phyloP scores from a whole-genome alignment of 2,329 filamentous ascomycete species.

The Pseudogymnoascus sp. region DNA sequence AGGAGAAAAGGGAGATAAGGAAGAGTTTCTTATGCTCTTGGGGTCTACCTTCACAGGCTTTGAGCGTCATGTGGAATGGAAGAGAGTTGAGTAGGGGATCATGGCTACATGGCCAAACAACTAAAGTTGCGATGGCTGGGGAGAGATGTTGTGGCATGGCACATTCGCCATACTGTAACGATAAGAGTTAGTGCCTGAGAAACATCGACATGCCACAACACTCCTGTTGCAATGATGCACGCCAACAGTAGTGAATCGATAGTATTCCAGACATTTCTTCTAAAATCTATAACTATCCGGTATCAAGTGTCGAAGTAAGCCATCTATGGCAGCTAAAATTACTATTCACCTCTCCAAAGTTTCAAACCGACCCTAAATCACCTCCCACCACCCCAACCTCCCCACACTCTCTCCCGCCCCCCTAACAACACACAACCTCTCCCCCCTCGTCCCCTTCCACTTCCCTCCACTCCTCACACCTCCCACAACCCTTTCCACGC shows the following conservation, averaged over 20 bases:
- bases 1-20: conserved; percentile 18
- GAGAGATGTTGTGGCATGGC: background rate
- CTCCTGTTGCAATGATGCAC: background rate
- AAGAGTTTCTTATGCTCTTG: conserved; percentile 25
- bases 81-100: background rate
- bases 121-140: background rate
- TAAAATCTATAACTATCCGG: background rate
- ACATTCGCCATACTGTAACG: background rate
- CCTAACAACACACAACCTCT: conserved; percentile 66
- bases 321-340: background rate
- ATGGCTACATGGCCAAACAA: background rate
- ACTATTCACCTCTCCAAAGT: background rate
- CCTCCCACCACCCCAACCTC: conserved; percentile 71
- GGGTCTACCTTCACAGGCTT: conserved; percentile 10
- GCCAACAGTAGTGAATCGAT: background rate
- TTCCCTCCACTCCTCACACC: conserved; percentile 24
- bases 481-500: conserved; percentile 48
- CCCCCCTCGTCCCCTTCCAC: conserved; percentile 31
- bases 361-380: conserved; percentile 34
- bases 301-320: background rate
- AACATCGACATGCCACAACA: background rate
- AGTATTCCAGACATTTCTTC: background rate
- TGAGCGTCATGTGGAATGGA: conserved; percentile 29
- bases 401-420: conserved; percentile 72
- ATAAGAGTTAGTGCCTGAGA: background rate